Base-by-base conservation (phyloP, 176 grass and related monocot species). In the Eragrostis nindensis region DNA sequence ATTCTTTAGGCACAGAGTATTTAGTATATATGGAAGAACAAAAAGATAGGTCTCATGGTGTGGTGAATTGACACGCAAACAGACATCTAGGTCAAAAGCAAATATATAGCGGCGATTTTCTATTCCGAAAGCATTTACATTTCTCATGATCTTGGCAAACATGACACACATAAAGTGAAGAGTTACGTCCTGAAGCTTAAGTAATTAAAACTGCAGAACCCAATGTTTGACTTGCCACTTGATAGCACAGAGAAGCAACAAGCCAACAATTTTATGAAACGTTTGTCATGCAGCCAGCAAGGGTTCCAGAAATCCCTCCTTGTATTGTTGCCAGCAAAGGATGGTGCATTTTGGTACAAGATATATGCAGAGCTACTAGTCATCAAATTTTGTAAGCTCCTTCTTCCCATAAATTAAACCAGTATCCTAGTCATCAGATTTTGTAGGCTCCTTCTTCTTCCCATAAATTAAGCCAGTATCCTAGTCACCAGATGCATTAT, bases 371-470 rank as follows among this genome's bases (percentile, higher is more conserved):
- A 78, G 61, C 9, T 67, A 67, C 84, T 90, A 91, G 42, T 83
- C 80, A 2, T 88, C 82, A 77, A 71, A 85, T 63, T 77, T 75
- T 18, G 91, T 66, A 56, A 86, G 62, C 45, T 79, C 84, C 86
- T 88, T 93, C 83, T 95, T 99, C 74, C 96, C 96, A 77, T 93
- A 95, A 84, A 84, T 84, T 63, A 99, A 87, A 63, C 92, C 90
- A 76, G 90, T 95, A 81, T 93, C 96, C 90, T 94, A 85, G 66
- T 64, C 46, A 88, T 76, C 50, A 50, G 32, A 36, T 36, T 36
- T 36, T 36, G 32, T 36, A 36, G 32, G 32, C 32, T 36, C 32
- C 32, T 36, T 36, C 32, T 36, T 36, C 32, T 36, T 36, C 32
- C 32, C 32, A 36, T 36, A 36, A 36, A 36, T 36, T 36, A 36